Percentiles rank a stretch among this genome's conserved stretches.
These are phyloP conservation scores for Heliamphora exappendiculata DNA, from an alignment of 148 eudicot genomes.

Conservation along the genomic window DNA sequence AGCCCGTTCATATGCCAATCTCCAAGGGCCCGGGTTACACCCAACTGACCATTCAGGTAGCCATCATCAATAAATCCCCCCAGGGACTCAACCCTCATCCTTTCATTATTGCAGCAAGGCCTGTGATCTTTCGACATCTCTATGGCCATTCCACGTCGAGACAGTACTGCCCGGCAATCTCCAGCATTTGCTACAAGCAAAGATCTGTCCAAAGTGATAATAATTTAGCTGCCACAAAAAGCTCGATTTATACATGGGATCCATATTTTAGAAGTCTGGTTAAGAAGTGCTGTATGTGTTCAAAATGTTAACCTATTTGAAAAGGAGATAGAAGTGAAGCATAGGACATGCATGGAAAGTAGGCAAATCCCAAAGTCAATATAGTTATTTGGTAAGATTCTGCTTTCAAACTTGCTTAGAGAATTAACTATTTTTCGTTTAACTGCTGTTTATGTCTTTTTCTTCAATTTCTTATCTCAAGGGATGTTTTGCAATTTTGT, in stretches of 20 bases:
- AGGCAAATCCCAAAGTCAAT: not conserved
- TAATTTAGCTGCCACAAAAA: conserved; percentile 8
- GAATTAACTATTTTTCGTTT: not conserved
- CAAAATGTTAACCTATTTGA: not conserved
- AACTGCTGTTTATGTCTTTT: not conserved
- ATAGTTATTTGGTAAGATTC: not conserved
- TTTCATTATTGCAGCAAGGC: conserved; percentile 63
- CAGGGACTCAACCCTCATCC: conserved; percentile 65
- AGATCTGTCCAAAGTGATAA: conserved; percentile 53
- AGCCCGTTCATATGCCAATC: conserved; percentile 86
- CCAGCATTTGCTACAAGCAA: conserved; percentile 97
- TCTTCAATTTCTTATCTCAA: not conserved
- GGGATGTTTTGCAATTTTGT: conserved; percentile 15
- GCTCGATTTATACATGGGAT: conserved; percentile 13
- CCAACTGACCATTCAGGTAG: conserved; percentile 80
- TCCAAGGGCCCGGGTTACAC: conserved; percentile 84
- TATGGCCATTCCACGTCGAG: conserved; percentile 62
- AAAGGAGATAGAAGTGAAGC: not conserved
- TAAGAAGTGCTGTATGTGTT: not conserved
- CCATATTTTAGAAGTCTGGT: not conserved
- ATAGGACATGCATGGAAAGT: not conserved
- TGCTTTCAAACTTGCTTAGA: not conserved
- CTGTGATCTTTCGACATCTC: conserved; percentile 90
- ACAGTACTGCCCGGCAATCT: conserved; percentile 87
- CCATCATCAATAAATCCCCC: conserved; percentile 80